Conservation (phyloP, 2,329 filamentous ascomycete genomes). For the Colletotrichum tanaceti region DNA sequence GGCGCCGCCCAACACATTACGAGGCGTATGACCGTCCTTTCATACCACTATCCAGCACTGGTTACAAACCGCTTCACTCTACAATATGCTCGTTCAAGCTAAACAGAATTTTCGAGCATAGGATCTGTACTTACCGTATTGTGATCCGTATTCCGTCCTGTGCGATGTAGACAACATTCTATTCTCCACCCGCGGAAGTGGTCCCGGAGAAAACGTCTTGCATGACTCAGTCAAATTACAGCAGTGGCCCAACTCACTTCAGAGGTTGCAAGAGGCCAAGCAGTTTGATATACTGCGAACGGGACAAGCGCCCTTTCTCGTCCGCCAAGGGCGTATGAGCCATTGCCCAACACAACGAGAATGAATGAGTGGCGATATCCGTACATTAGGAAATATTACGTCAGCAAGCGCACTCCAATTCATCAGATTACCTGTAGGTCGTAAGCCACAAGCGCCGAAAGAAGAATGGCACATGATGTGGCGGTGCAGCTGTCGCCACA, state of each 20-base stretch:
- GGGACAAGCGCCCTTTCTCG: slow-evolving; percentile 12
- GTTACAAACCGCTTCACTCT: not conserved
- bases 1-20: not conserved
- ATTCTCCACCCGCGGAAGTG: not conserved
- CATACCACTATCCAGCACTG: slow-evolving; percentile 16
- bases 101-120: slow-evolving; percentile 9
- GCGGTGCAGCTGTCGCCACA: not conserved
- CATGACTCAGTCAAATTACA: slow-evolving; percentile 1
- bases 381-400: not conserved
- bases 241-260: not conserved
- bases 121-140: no score
- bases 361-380: not conserved
- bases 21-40: not conserved
- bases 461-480: not conserved
- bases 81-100: slow-evolving; percentile 2
- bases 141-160: no score
- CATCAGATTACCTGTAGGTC: no score
- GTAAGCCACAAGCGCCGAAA: not conserved
- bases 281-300: not conserved
- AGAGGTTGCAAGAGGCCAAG: slow-evolving; percentile 10
- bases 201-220: not conserved
- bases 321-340: slow-evolving; percentile 13
- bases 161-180: not conserved
- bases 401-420: not conserved
- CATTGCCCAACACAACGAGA: slow-evolving; percentile 1